A percentile compares a stretch with the other conserved stretches of the same genome.
Conservation (phyloP, 805 yeast genomes). For the Hanseniaspora nectarophila region DNA sequence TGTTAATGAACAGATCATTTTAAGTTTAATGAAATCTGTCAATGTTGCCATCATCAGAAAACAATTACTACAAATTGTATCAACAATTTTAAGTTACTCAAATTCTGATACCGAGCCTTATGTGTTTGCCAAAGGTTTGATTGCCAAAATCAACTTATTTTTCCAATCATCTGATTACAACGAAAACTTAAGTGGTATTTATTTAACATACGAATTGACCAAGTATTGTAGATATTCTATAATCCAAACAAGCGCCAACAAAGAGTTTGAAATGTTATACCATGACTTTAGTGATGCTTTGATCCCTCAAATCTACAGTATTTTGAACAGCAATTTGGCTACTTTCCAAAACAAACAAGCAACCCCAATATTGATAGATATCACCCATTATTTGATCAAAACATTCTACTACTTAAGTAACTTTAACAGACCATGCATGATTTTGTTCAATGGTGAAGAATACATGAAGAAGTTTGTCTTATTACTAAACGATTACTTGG, state of each 20-base stretch:
- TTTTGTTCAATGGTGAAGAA: conserved; percentile 29
- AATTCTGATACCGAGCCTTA: not conserved
- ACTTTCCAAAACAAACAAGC: not conserved
- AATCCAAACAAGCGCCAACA: not conserved
- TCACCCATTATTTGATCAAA: conserved; percentile 35
- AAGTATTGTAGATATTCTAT: conserved; percentile 12
- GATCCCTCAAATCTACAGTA: conserved; percentile 5
- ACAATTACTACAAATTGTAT: conserved; percentile 8
- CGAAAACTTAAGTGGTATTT: conserved; percentile 8
- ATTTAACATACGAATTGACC: conserved; percentile 10
- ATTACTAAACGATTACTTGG: conserved; percentile 51
- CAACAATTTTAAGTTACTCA: conserved; percentile 1
- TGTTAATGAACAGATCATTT: not conserved
- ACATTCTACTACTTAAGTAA: conserved; percentile 52
- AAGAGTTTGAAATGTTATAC: not conserved
- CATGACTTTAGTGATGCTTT: conserved; percentile 3
- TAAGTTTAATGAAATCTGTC: conserved; percentile 31
- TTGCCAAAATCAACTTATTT: conserved; percentile 1
- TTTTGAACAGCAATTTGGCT: not conserved
- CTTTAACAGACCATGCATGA: conserved; percentile 43
- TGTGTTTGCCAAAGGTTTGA: not conserved
- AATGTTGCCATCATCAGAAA: conserved; percentile 19
- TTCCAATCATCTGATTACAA: not conserved
- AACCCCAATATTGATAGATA: not conserved
- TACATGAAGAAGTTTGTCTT: conserved; percentile 49